phyloP scores from a whole-genome alignment of 352 stramenopile genomes.

The Pythium phragmiticola region DNA sequence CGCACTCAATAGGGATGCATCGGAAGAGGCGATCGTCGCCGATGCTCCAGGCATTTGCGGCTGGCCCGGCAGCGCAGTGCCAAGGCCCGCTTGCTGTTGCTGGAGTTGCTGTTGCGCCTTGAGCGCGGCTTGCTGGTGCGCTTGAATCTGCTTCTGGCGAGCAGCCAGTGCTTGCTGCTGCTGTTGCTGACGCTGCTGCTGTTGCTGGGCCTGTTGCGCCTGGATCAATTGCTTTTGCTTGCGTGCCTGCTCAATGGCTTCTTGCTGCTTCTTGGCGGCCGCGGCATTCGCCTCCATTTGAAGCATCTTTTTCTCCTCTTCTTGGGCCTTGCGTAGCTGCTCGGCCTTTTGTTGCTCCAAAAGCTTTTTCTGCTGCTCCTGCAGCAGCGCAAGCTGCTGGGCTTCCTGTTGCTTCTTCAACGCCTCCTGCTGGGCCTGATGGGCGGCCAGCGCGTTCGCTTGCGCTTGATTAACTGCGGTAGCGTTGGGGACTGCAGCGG shows the following conservation, averaged over 20 bases:
- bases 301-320: constrained; percentile 67
- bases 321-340: constrained; percentile 57
- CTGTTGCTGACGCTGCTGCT: constrained; percentile 26
- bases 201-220: constrained; percentile 45
- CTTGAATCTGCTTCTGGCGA: constrained; percentile 42
- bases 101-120: constrained; percentile 17
- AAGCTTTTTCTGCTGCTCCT: constrained; percentile 73
- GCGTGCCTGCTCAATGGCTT: constrained; percentile 58
- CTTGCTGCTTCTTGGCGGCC: constrained; percentile 54
- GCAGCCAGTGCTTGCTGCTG: constrained; percentile 22
- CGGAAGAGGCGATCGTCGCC: background rate
- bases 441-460: constrained; percentile 17
- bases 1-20: constrained; percentile 20
- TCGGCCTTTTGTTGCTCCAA: constrained; percentile 65
- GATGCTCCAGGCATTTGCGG: background rate
- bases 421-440: constrained; percentile 41
- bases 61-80: constrained; percentile 16
- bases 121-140: constrained; percentile 33
- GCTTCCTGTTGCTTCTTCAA: constrained; percentile 70
- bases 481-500: constrained; percentile 27
- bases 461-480: constrained; percentile 27
- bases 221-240: constrained; percentile 62
- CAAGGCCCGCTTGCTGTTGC: constrained; percentile 3
- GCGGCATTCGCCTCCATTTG: constrained; percentile 58
- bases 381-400: constrained; percentile 47